phyloP scores from a whole-genome alignment of 495 filamentous ascomycete species.

The Aspergillus nidulans region DNA sequence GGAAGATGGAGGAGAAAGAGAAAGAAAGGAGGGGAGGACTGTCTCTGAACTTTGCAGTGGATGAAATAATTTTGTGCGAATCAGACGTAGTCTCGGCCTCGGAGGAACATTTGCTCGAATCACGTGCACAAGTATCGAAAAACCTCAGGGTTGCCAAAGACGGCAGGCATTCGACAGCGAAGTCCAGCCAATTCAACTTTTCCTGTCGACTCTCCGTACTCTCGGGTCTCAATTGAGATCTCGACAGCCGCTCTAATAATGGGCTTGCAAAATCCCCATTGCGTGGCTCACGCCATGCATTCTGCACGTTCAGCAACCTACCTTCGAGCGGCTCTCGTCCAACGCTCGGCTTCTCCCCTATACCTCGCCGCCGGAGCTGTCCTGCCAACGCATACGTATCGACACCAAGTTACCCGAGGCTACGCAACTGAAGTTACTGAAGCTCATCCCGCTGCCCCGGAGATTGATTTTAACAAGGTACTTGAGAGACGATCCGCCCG shows the following conservation, averaged over 20 bases:
- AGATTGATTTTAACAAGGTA: slow-evolving; percentile 36
- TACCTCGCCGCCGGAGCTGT: slow-evolving; percentile 9
- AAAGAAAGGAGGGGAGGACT: slow-evolving; percentile 28
- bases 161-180: slow-evolving; percentile 1
- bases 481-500: slow-evolving; percentile 49
- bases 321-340: slow-evolving; percentile 14
- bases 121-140: slow-evolving; percentile 29
- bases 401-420: slow-evolving; percentile 20
- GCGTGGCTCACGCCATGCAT: slow-evolving; percentile 38
- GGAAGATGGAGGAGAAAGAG: slow-evolving; percentile 30
- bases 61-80: slow-evolving; percentile 34
- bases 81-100: slow-evolving; percentile 28
- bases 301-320: slow-evolving; percentile 26
- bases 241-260: slow-evolving; percentile 22
- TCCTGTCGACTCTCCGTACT: not conserved
- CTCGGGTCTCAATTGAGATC: slow-evolving; percentile 3
- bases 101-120: slow-evolving; percentile 28
- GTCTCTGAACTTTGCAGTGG: slow-evolving; percentile 5
- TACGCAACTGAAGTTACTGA: slow-evolving; percentile 34
- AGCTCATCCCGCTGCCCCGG: slow-evolving; percentile 34
- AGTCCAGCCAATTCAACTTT: not conserved
- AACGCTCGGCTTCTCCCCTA: slow-evolving; percentile 14
- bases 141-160: slow-evolving; percentile 21
- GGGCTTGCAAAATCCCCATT: slow-evolving; percentile 35
- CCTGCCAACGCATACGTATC: slow-evolving; percentile 9